A percentile compares a stretch with the other conserved stretches of the same genome.
Conservation (phyloP, 345 rosid species). For the Atalantia buxifolia region DNA sequence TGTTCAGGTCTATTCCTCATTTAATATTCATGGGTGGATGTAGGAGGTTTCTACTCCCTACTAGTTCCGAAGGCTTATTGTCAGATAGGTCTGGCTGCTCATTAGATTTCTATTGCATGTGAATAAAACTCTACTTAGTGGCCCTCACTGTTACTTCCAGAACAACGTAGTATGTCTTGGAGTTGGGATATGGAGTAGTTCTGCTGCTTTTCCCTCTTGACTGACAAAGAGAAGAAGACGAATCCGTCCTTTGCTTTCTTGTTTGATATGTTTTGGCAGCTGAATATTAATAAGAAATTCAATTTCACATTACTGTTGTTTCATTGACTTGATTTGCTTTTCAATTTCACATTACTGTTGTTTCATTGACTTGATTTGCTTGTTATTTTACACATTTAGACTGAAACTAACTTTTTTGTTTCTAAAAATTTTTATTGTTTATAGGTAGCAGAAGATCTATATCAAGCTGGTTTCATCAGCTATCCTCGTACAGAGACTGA, state of each 20-base stretch:
- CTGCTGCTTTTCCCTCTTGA: neutral
- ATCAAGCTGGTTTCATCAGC: constrained; percentile 95
- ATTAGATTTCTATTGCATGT: neutral
- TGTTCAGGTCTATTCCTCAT: neutral
- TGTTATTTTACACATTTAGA: constrained; percentile 2
- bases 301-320: neutral
- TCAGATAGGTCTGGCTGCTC: neutral
- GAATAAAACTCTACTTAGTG: neutral
- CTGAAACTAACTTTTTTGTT: constrained; percentile 1
- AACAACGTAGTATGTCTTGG: neutral
- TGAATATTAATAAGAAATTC: neutral
- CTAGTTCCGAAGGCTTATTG: neutral
- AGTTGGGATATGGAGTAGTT: neutral
- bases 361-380: neutral
- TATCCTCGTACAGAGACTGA: constrained; percentile 99
- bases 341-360: neutral
- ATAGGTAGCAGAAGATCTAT: constrained; percentile 96
- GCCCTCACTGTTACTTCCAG: neutral
- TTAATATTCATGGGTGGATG: neutral
- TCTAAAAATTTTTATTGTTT: constrained; percentile 20
- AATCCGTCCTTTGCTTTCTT: neutral
- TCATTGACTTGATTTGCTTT: neutral
- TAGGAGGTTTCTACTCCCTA: neutral
- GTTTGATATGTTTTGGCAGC: neutral
- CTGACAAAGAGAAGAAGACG: neutral